Base-by-base conservation (phyloP, 2,329 filamentous ascomycete species). In the Achaetomium macrosporum region DNA sequence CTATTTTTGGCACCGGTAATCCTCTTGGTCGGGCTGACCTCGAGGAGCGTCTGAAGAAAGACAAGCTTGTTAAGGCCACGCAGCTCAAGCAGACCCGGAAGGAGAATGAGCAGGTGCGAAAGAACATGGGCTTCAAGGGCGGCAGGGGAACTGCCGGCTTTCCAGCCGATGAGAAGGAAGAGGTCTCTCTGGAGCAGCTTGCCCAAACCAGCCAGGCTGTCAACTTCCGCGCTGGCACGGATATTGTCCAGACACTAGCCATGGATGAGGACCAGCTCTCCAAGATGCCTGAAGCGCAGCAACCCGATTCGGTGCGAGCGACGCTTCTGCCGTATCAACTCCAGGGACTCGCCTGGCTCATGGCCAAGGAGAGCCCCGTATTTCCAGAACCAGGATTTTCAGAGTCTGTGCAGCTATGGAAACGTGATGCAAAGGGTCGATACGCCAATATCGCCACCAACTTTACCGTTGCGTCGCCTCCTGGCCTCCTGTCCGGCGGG, bases 311-410 rank as follows among this genome's bases (percentile, higher is more conserved):
- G 6, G 72, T 96, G 40, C 71, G 76, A 20, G 87, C 89, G 0
- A 72, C 79, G 37, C 73, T 96, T 45, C 75, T 95, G 53, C 85
- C 88, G 1, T 93, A 95, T 68, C 90, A 96, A 64, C 79, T 82
- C 45, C 82, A 92, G 73, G 90, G 88, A 7, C 72, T 96, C 37
- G 82, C 84, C 15, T 96, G 90, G 90, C 81, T 96, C 78, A 73
- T 83, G 16, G 75, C 82, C 8, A 89, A 88, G 61, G 90, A 96
- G 66, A 80, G 76, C 13, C 88, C 89, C 0, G 67, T 76, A 35
- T 72, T 87, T 12, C 88, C 90, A 3, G 62, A 73, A 2, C 66
- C 70, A 25, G 79, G 77, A 0, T 80, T 83, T 0, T 71, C 76
- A 1, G 78, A 87, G 11, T 71, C 83, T 20, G 81, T 89, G 1